A percentile compares a stretch with the other conserved stretches of the same genome.
Evolutionary conservation across 225 moss, liverwort and hornwort genomes (phyloP).

Genomic region (Sphagnum tenellum): DNA sequence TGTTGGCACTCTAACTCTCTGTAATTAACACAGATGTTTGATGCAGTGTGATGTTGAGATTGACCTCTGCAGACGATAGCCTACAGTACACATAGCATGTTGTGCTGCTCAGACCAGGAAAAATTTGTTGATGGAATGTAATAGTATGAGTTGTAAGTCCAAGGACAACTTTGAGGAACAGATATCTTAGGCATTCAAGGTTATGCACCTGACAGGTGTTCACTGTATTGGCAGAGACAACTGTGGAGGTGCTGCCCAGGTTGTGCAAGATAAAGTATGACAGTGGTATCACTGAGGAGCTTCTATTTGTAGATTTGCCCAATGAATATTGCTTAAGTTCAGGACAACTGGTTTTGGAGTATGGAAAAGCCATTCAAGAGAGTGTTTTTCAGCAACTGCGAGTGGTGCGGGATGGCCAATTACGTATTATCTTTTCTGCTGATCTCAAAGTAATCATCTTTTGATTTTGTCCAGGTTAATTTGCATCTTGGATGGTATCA

Average conservation of each 20-base stretch:
- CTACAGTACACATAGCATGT: too few species aligned
- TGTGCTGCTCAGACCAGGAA: too few species aligned
- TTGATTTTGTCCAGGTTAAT: not conserved
- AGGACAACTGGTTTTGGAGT: slow-evolving; percentile 89
- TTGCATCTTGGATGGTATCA: too few species aligned
- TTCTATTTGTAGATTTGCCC: slow-evolving; percentile 86
- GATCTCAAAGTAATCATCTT: slow-evolving; percentile 73
- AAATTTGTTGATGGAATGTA: too few species aligned
- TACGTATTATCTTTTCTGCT: slow-evolving; percentile 85
- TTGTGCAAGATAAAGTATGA: slow-evolving; percentile 98
- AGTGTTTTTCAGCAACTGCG: slow-evolving; percentile 94
- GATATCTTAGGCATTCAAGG: not conserved
- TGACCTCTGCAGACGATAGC: too few species aligned
- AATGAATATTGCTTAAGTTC: slow-evolving; percentile 84
- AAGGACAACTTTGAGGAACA: not conserved
- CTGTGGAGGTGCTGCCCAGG: slow-evolving; percentile 92
- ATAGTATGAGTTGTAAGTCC: too few species aligned
- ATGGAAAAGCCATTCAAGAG: slow-evolving; percentile 93
- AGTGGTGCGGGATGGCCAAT: slow-evolving; percentile 89
- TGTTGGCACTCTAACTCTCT: not conserved
- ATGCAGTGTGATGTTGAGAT: too few species aligned
- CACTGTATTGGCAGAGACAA: slow-evolving; percentile 59
- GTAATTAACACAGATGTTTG: too few species aligned
- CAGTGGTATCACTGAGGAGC: slow-evolving; percentile 87
- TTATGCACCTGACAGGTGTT: not conserved